Percentiles rank a stretch among this genome's conserved stretches.
These are phyloP conservation scores for Creolimax fragrantissima DNA, from an alignment of 78 protist species.

Conservation along the genomic window DNA sequence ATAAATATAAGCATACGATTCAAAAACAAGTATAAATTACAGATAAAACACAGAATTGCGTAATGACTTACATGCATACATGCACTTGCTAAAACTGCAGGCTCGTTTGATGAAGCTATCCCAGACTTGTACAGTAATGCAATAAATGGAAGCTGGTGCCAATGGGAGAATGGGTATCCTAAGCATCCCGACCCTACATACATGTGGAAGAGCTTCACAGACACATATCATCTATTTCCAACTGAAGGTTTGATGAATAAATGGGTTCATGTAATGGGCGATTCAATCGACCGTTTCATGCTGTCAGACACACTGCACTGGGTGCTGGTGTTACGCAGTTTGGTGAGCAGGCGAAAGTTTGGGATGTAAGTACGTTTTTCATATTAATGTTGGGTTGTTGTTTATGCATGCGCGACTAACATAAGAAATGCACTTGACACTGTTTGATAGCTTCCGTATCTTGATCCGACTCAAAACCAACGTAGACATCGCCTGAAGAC, in stretches of 20 bases:
- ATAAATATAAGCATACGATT: too few relatives aligned
- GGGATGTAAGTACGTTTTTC: neutral
- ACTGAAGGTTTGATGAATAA: neutral
- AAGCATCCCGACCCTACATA: neutral
- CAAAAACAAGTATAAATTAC: too few relatives aligned
- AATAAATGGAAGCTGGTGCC: neutral
- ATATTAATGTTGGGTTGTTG: neutral
- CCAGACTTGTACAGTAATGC: neutral
- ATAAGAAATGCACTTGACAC: too few relatives aligned
- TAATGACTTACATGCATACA: too few relatives aligned
- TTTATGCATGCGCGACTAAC: too few relatives aligned
- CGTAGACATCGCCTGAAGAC: neutral
- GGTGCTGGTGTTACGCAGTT: neutral
- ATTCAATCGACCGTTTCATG: neutral
- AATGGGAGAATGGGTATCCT: neutral
- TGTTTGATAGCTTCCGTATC: neutral
- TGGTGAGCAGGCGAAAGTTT: neutral
- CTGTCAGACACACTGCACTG: neutral
- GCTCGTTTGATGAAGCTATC: neutral
- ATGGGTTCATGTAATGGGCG: neutral
- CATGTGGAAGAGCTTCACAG: neutral
- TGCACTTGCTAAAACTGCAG: neutral
- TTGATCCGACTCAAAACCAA: neutral
- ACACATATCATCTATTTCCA: neutral
- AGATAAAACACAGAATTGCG: too few relatives aligned